phyloP scores from a whole-genome alignment of 768 basidiomycete species.

The Trametes sanguinea region DNA sequence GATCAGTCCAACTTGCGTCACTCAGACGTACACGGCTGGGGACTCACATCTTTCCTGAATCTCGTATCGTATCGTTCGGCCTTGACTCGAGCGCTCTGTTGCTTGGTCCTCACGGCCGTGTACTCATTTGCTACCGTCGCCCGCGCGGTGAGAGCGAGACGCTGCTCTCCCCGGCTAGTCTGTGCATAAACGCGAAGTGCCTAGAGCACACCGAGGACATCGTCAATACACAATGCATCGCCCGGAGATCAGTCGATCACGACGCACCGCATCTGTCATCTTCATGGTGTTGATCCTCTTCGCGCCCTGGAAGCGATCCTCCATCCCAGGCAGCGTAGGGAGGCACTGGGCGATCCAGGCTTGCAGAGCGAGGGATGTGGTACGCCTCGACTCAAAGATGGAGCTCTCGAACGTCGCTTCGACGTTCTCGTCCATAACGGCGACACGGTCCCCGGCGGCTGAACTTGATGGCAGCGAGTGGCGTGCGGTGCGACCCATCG shows the following conservation, averaged over 20 bases:
- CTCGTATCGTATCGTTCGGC: conserved; percentile 35
- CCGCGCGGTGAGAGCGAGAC: conserved; percentile 33
- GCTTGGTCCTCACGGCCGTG: conserved; percentile 10
- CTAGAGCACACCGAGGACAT: conserved; percentile 9
- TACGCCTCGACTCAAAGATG: conserved; percentile 15
- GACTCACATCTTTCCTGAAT: conserved; percentile 28
- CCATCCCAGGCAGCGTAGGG: conserved; percentile 41
- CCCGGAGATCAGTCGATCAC: background rate
- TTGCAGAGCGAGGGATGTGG: conserved; percentile 23
- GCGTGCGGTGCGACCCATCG: conserved; percentile 27
- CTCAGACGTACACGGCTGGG: too few species aligned
- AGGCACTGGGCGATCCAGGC: conserved; percentile 41
- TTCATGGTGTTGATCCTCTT: conserved; percentile 47
- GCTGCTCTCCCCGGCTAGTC: conserved; percentile 28
- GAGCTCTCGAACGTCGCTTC: conserved; percentile 20
- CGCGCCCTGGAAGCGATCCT: conserved; percentile 44
- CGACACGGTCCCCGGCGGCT: conserved; percentile 22
- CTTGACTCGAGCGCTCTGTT: conserved; percentile 24
- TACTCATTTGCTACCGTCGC: conserved; percentile 28
- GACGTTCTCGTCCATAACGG: conserved; percentile 29
- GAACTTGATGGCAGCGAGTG: conserved; percentile 43
- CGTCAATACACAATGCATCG: too few species aligned
- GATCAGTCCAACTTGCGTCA: background rate
- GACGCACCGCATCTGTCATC: conserved; percentile 39
- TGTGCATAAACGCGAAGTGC: conserved; percentile 22